Evolutionary conservation across 2,329 filamentous ascomycete genomes (phyloP).

Genomic region (Pseudogymnoascus sp.): DNA sequence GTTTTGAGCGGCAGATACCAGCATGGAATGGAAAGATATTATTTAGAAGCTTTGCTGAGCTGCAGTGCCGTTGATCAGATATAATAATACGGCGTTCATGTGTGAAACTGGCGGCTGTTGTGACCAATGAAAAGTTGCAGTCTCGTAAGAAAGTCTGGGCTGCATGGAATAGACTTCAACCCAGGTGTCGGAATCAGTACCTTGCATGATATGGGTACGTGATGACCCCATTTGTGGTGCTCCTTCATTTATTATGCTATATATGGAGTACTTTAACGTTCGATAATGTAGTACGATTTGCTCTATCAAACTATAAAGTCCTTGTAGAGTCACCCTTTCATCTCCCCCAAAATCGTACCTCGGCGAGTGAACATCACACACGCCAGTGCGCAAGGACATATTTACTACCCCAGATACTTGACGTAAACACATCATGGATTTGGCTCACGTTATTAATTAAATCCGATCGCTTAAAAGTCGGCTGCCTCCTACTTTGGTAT

Average conservation of each 20-base stretch:
- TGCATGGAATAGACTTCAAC: neutral
- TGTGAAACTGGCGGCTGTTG: neutral
- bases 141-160: neutral
- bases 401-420: neutral
- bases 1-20: slow-evolving; percentile 10
- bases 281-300: neutral
- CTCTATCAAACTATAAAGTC: neutral
- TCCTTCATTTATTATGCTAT: neutral
- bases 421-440: neutral
- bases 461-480: slow-evolving; percentile 1
- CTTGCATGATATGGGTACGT: neutral
- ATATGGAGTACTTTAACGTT: neutral
- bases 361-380: neutral
- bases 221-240: neutral
- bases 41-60: neutral
- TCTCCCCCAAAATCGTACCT: neutral
- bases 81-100: neutral
- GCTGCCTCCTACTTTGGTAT: neutral
- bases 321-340: neutral
- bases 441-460: neutral
- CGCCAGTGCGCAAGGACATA: neutral
- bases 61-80: neutral
- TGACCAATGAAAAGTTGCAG: neutral
- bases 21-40: slow-evolving; percentile 2
- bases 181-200: neutral